Percentiles rank a stretch among this genome's conserved stretches.
Conservation (phyloP, 1,284 basidiomycete genomes). For the Boletellus sp. region DNA sequence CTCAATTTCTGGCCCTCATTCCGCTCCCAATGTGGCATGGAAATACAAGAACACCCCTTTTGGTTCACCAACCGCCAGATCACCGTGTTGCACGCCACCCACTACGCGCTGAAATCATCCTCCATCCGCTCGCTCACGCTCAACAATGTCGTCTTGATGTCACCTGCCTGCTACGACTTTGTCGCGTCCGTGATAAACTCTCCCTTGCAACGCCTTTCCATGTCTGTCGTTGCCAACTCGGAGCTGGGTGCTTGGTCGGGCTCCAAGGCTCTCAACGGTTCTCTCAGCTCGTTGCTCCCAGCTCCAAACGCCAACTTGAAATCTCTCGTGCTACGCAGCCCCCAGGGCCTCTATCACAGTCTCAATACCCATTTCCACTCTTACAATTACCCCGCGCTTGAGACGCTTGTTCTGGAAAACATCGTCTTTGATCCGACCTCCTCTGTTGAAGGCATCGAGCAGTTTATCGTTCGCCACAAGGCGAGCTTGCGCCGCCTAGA, state of each 20-base stretch:
- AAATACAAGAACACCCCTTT: slow-evolving; percentile 29
- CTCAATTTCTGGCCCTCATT: slow-evolving; percentile 35
- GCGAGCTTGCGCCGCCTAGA: slow-evolving; percentile 22
- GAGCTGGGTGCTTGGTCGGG: slow-evolving; percentile 31
- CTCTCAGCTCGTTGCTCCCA: slow-evolving; percentile 27
- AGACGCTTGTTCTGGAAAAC: slow-evolving; percentile 29
- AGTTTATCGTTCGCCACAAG: slow-evolving; percentile 32
- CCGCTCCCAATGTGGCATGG: slow-evolving; percentile 20
- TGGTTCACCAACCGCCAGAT: slow-evolving; percentile 33
- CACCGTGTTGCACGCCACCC: slow-evolving; percentile 23
- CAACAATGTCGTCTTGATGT: slow-evolving; percentile 29
- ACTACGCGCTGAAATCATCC: slow-evolving; percentile 23
- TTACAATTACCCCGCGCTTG: slow-evolving; percentile 24
- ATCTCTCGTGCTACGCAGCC: slow-evolving; percentile 25
- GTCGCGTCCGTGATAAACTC: slow-evolving; percentile 24
- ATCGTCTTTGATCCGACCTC: slow-evolving; percentile 28
- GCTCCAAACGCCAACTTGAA: slow-evolving; percentile 20
- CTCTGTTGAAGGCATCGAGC: slow-evolving; percentile 24
- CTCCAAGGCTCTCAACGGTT: slow-evolving; percentile 27
- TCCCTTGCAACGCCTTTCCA: slow-evolving; percentile 30
- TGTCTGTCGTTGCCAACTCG: slow-evolving; percentile 30
- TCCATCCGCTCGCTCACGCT: slow-evolving; percentile 23
- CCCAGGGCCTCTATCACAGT: slow-evolving; percentile 31
- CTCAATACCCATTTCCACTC: slow-evolving; percentile 18
- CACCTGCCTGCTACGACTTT: slow-evolving; percentile 27